Evolutionary conservation across 345 rosid genomes (phyloP).

Genomic region (Gossypium arboreum): DNA sequence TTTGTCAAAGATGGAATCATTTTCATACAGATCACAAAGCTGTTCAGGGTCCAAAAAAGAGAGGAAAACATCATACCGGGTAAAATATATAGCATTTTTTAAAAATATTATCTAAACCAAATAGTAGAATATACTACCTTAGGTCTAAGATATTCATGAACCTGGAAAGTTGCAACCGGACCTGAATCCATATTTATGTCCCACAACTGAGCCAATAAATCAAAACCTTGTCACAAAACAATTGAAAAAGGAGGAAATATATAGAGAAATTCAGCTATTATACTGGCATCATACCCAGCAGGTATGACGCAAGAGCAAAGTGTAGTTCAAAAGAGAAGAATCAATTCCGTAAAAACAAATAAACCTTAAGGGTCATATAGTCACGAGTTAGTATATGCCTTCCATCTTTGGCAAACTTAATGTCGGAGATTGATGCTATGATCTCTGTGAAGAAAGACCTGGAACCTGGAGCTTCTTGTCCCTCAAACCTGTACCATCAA

Average conservation of each 20-base stretch:
- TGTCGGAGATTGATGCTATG: conserved; percentile 96
- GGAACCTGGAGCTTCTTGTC: conserved; percentile 83
- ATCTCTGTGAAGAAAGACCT: conserved; percentile 99
- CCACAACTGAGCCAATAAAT: conserved; percentile 32
- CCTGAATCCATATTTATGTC: conserved; percentile 29
- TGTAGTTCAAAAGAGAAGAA: conserved; percentile 1
- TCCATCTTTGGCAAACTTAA: conserved; percentile 85
- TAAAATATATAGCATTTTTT: background rate
- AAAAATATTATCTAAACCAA: background rate
- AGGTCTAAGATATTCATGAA: conserved; percentile 70
- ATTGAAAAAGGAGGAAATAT: background rate
- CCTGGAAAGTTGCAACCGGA: conserved; percentile 82
- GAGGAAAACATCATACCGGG: background rate
- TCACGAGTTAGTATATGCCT: conserved; percentile 92
- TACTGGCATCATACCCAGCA: background rate
- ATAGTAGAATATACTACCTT: conserved; percentile 22
- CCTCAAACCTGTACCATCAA: conserved; percentile 75
- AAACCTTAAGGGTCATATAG: conserved; percentile 97
- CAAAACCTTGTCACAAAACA: conserved; percentile 11
- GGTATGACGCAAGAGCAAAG: background rate
- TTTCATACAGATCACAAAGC: conserved; percentile 47
- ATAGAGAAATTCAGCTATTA: background rate
- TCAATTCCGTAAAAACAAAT: background rate
- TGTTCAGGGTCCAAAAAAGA: conserved; percentile 24
- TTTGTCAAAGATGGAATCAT: conserved; percentile 58